Evolutionary conservation across 768 basidiomycete genomes (phyloP).

Genomic region (Serendipita sp.): DNA sequence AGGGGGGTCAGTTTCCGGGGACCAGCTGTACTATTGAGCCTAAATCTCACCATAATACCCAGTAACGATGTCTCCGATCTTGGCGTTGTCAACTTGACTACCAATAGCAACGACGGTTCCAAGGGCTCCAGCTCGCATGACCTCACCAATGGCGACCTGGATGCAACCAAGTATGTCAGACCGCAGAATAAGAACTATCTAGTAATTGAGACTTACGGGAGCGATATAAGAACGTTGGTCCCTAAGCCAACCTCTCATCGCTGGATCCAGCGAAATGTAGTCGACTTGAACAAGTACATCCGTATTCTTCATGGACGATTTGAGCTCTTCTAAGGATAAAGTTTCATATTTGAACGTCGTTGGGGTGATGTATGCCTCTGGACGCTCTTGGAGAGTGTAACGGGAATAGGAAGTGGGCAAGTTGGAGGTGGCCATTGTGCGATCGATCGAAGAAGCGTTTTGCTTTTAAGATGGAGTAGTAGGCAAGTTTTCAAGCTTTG

Average conservation of each 20-base stretch:
- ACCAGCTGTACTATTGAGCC: neutral
- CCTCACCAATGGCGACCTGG: conserved; percentile 41
- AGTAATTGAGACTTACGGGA: conserved; percentile 26
- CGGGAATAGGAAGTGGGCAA: conserved; percentile 32
- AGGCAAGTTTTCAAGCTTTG: no score
- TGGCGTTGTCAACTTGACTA: conserved; percentile 38
- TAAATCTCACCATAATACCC: conserved; percentile 39
- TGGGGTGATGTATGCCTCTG: conserved; percentile 19
- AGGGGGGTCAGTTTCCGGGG: neutral
- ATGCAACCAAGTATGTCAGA: conserved; percentile 12
- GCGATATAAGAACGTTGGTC: conserved; percentile 56
- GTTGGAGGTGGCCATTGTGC: no score
- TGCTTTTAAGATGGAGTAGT: no score
- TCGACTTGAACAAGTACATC: conserved; percentile 59
- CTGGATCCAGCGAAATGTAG: conserved; percentile 73
- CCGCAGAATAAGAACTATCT: neutral
- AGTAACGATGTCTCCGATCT: conserved; percentile 52
- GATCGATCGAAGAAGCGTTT: no score
- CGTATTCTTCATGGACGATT: conserved; percentile 21
- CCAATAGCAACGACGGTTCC: conserved; percentile 40
- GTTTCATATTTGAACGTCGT: conserved; percentile 10
- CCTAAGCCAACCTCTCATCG: conserved; percentile 72
- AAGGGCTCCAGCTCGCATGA: conserved; percentile 58
- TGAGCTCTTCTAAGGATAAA: conserved; percentile 16
- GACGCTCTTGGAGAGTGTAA: conserved; percentile 64